Base-by-base conservation (phyloP, 139 green algal species). In the Yamagishiella unicocca region DNA sequence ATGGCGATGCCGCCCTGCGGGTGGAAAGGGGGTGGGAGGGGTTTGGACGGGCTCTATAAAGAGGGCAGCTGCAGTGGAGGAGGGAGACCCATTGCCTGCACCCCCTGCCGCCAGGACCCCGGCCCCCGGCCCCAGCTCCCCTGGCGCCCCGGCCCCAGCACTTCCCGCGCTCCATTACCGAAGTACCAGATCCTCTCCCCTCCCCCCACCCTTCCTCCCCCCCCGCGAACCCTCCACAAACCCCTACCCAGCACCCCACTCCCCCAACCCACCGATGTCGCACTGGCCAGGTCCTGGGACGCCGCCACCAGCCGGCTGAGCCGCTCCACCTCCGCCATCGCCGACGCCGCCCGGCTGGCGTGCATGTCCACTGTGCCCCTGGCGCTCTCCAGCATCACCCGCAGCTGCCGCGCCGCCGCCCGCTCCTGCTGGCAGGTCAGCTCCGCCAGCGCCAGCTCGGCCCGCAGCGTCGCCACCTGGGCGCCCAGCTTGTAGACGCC, bases 391-490 rank as follows among this genome's bases (percentile, higher is more conserved):
- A 87, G 64, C 81, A 78, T 87, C 66, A 87, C 81, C 45, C 81
- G 64, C 81, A 87, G 64, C 81, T 87, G 81, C 46, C 33, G 62
- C 0, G 33, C 17, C 66, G 73, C 31, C 5, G 45, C 66, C 21
- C 81, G 81, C 81, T 87, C 81, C 81, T 87, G 81, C 81, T 80
- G 43, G 27, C 42, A 46, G 43, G 33, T 35, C 79, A 85, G 40
- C n/a, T 75, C 61, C 29, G 79, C 40, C 61, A 85, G 38, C 2
- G 79, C 79, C 40, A 76, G 27, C 61, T 64, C 42, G n/a, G 61
- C 33, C n/a, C 79, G 79, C 2, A 42, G 33, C 4, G 40, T 45
- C 19, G 61, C 79, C 79, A 85, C 61, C 79, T 85, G 58, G 31
- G 27, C 21, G 33, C 58, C 61, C 58, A 84, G 78, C 1, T 37